phyloP scores from a whole-genome alignment of 176 grass and related monocot species.

The Miscanthus lutarioriparius region DNA sequence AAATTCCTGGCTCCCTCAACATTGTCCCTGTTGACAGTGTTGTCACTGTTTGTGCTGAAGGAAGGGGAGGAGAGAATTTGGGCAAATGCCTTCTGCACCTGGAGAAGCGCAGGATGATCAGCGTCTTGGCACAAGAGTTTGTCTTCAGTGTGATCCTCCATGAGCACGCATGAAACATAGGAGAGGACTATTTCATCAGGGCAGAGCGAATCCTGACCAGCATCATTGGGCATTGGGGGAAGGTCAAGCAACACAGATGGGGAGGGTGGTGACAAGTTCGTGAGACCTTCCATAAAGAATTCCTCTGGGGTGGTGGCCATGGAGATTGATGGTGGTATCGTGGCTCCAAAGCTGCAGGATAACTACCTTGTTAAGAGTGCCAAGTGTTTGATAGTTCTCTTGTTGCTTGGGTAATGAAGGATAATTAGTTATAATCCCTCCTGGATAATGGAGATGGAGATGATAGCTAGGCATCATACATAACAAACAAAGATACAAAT shows the following conservation, averaged over 20 bases:
- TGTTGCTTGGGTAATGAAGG: background rate
- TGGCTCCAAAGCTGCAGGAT: background rate
- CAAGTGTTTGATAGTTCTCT: background rate
- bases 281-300: background rate
- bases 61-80: slow-evolving; percentile 27
- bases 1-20: background rate
- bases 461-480: background rate
- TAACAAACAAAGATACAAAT: background rate
- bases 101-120: slow-evolving; percentile 34
- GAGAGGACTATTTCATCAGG: slow-evolving; percentile 25
- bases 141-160: slow-evolving; percentile 54
- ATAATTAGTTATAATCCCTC: background rate
- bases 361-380: background rate
- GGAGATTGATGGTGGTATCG: background rate
- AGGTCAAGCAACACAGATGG: background rate
- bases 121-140: slow-evolving; percentile 18
- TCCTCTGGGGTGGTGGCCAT: background rate
- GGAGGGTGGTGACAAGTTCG: background rate
- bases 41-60: background rate
- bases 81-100: slow-evolving; percentile 35
- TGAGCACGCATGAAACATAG: slow-evolving; percentile 24
- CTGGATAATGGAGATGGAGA: background rate
- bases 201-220: background rate
- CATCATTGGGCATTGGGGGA: background rate
- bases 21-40: background rate